Base-by-base conservation (phyloP, 106 monocot species). In the Allium cepa region DNA sequence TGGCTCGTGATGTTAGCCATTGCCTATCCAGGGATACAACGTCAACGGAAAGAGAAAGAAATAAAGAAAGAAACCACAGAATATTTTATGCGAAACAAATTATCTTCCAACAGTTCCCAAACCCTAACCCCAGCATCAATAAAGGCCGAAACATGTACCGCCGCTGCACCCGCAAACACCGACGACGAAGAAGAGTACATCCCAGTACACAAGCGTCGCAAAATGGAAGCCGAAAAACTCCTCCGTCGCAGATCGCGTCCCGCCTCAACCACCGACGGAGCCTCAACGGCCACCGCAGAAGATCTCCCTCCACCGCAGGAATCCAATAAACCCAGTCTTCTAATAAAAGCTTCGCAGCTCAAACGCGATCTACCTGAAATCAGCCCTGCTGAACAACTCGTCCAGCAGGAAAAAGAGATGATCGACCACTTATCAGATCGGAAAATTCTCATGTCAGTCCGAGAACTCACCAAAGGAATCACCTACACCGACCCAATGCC, bases 341-440 rank as follows among this genome's bases (percentile, higher is more conserved):
- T 96, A 27, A 75, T 92, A 57, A 88, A 86, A 71, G 85, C 96
- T 22, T 68, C 95, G 59, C 91, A 88, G 59, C 79, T 96, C 56
- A 93, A 93, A 78, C 89, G 88, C 72, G 86, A 83, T 0, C 79
- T 69, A 15, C 96, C 96, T 8, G 96, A 96, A 70, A 84, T 96
- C 73, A 88, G 64, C 84, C 71, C 79, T 10, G 80, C 92, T 45
- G 92, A 96, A 75, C 83, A 88, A 72, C 77, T 88, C 26, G 84
- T 92, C 48, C 77, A 73, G 68, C 88, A 86, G 59, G 96, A 96
- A 82, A 83, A 85, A 76, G 92, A 96, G 72, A 92, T 96, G 96
- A 87, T 96, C 76, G 96, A 96, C 64, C 86, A 96, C 63, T 83
- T 96, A 51, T 96, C 96, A 16, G 96, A 96, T 68, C 88, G 91